Base-by-base conservation (phyloP, 495 filamentous ascomycete species). In the Chaetomidium leptoderma region DNA sequence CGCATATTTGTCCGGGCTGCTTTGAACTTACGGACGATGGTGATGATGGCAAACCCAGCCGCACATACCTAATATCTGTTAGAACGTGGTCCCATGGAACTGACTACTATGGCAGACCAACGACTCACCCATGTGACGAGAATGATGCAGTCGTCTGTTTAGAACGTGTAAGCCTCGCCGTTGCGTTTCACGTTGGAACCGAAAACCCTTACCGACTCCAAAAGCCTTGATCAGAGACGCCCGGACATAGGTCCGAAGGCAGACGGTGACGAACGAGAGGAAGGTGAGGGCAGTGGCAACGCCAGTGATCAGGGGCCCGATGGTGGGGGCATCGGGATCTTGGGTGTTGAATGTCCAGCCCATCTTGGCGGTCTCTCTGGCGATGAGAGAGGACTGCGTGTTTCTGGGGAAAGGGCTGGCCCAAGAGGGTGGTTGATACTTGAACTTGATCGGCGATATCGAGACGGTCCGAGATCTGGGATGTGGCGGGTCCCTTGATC, bases 331-430 rank as follows among this genome's bases (percentile, higher is more conserved):
- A 64, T 74, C 60, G 17, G 64, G 62, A 44, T 72, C 57, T 16
- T 23, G 39, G 36, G 71, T 70, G 59, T 75, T 75, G 65, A 67
- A 70, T 2, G 70, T 74, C 74, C 72, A 76, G 24, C 67, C 72
- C 73, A 76, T 76, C 14, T 46, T 59, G 59, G 40, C 26, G 40
- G 27, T n/a, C 32, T 37, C 16, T 9, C 24, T 6, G 24, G 14
- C 14, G 27, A 43, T 19, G 32, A 27, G 43, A n/a, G 21, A 27
- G 43, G 43, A 46, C 21, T n/a, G 43, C 7, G 24, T 6, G 13
- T 29, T 17, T 10, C 16, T 14, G 21, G 17, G 45, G 27, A 24
- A 32, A 2, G 17, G 26, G n/a, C 21, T 19, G 29, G 16, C 16
- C n/a, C 27, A 14, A n/a, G 9, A 9, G 14, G 23, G 4, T n/a